These are phyloP conservation scores for Termitomyces heimii DNA, from an alignment of 768 basidiomycete genomes.

Conservation along the genomic window DNA sequence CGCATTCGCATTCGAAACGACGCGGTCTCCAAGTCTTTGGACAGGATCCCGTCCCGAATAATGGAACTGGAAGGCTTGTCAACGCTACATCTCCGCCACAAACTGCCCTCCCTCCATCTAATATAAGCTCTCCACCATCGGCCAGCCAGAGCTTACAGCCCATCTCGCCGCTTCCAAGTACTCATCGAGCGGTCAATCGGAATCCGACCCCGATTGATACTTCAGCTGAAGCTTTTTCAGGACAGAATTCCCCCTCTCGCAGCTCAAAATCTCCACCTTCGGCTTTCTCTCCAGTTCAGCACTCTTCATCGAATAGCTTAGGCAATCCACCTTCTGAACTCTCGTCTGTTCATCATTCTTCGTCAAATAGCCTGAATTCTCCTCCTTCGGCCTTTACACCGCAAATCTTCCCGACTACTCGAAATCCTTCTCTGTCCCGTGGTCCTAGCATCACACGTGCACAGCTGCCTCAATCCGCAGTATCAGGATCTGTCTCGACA, in stretches of 20 bases:
- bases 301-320: conserved; percentile 1
- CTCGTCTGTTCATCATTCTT: conserved; percentile 9
- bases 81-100: conserved; percentile 13
- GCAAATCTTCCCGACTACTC: conserved; percentile 6
- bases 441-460: conserved; percentile 4
- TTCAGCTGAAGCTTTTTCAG: not conserved
- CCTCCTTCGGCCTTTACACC: conserved; percentile 10
- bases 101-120: conserved; percentile 5
- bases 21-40: conserved; percentile 8
- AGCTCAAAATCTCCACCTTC: not conserved
- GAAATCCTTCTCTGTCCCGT: conserved; percentile 11
- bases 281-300: conserved; percentile 10
- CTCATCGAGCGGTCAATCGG: not conserved
- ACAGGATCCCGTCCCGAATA: not conserved
- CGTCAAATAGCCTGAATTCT: conserved; percentile 2
- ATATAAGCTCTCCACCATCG: conserved; percentile 8
- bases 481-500: conserved; percentile 1
- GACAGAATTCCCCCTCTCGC: conserved; percentile 2
- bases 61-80: conserved; percentile 10
- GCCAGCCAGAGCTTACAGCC: conserved; percentile 13
- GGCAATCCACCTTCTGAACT: conserved; percentile 4
- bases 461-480: conserved; percentile 1
- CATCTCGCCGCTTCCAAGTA: conserved; percentile 16
- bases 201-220: not conserved
- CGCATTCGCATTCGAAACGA: conserved; percentile 14